phyloP scores from a whole-genome alignment of 495 filamentous ascomycete genomes.

The Acidiella bohemica region DNA sequence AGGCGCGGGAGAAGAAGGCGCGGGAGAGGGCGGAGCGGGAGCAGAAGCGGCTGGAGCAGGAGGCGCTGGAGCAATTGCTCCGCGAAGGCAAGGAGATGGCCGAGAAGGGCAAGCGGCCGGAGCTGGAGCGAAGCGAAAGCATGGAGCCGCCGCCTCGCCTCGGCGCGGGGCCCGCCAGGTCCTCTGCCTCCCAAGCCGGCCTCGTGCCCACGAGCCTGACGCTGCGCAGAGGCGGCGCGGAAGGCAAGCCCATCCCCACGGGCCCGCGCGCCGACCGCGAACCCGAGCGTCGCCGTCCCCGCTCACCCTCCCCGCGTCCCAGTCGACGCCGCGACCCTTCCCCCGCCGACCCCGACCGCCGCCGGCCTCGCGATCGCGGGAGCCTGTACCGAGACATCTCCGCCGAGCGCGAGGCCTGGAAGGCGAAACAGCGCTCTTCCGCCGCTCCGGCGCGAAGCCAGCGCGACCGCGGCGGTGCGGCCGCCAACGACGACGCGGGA shows the following conservation, averaged over 20 bases:
- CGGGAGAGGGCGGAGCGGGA: constrained; percentile 18
- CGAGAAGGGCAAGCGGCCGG: constrained; percentile 45
- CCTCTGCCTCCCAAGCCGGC: constrained; percentile 21
- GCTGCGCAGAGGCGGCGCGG: constrained; percentile 15
- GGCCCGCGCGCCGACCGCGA: constrained; percentile 1
- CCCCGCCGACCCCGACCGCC: constrained; percentile 31
- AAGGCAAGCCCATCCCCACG: constrained; percentile 10
- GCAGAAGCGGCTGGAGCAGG: constrained; percentile 29
- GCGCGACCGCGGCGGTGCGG: neutral
- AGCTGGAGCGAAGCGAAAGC: constrained; percentile 40
- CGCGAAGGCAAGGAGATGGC: constrained; percentile 47
- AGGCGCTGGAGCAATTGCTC: constrained; percentile 25
- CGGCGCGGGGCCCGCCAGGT: constrained; percentile 23
- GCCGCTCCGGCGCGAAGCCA: neutral
- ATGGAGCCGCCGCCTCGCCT: constrained; percentile 32
- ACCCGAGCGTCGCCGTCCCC: constrained; percentile 1
- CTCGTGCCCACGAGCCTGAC: constrained; percentile 19
- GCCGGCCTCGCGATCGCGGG: neutral
- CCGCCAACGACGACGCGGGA: constrained; percentile 4
- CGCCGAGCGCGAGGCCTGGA: constrained; percentile 19
- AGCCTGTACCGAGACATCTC: constrained; percentile 15
- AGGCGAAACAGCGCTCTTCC: constrained; percentile 9
- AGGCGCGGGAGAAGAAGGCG: constrained; percentile 9
- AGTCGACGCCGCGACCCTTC: constrained; percentile 26
- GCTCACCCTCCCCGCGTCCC: constrained; percentile 5